These are phyloP conservation scores for Hamigera avellanea DNA, from an alignment of 495 filamentous ascomycete genomes.

Conservation along the genomic window DNA sequence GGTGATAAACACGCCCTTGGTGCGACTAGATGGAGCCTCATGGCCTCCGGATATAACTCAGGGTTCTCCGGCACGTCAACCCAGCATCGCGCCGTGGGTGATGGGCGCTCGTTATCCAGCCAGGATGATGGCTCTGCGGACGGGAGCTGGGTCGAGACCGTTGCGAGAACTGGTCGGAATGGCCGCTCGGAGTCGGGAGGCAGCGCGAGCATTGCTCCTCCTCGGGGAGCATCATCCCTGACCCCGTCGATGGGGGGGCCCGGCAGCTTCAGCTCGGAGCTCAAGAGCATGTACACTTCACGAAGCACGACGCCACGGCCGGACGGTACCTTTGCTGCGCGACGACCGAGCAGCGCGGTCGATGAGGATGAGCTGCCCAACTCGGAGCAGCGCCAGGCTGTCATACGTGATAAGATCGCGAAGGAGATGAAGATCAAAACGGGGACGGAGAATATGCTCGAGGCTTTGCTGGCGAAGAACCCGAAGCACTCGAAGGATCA, in stretches of 20 bases:
- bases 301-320: conserved; percentile 57
- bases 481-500: conserved; percentile 92
- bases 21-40: conserved; percentile 36
- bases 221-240: conserved; percentile 32
- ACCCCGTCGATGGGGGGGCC: conserved; percentile 57
- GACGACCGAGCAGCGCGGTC: conserved; percentile 48
- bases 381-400: conserved; percentile 62
- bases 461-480: conserved; percentile 89
- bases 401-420: conserved; percentile 69
- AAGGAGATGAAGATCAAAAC: conserved; percentile 96
- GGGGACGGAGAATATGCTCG: conserved; percentile 92
- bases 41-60: conserved; percentile 39
- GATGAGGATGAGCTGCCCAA: conserved; percentile 46
- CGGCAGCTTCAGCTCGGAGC: conserved; percentile 85
- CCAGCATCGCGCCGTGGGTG: conserved; percentile 50
- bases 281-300: conserved; percentile 61
- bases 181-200: conserved; percentile 49
- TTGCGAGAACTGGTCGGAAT: conserved; percentile 27
- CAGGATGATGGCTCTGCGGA: conserved; percentile 42
- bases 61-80: conserved; percentile 55
- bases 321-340: conserved; percentile 39
- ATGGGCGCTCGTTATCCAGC: conserved; percentile 41
- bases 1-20: conserved; percentile 25
- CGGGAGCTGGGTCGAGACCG: conserved; percentile 37
- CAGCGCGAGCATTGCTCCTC: conserved; percentile 44